Evolutionary conservation across 2,329 filamentous ascomycete genomes (phyloP).

Genomic region (Aspergillus floridensis): DNA sequence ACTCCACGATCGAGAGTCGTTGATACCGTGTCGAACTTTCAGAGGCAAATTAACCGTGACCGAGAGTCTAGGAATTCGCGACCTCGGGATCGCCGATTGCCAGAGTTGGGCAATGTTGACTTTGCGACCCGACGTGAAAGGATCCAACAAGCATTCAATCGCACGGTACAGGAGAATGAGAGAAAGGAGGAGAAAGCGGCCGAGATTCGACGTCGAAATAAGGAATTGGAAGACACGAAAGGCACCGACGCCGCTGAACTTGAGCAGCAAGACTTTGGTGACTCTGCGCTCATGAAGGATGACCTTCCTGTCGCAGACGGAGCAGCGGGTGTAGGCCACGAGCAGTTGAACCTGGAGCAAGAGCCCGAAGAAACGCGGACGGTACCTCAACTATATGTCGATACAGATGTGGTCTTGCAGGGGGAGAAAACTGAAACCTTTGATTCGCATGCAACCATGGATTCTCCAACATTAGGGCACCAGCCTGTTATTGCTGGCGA

Average conservation of each 20-base stretch:
- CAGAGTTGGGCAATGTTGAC: conserved; percentile 73
- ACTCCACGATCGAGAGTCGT: conserved; percentile 65
- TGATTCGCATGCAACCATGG: conserved; percentile 30
- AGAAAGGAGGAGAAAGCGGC: conserved; percentile 58
- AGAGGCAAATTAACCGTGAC: conserved; percentile 35
- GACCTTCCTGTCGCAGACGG: conserved; percentile 26
- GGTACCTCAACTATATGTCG: conserved; percentile 27
- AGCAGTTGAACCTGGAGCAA: conserved; percentile 9
- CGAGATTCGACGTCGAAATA: conserved; percentile 46
- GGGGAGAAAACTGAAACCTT: conserved; percentile 5
- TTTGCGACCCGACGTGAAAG: conserved; percentile 78
- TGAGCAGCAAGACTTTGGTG: conserved; percentile 12
- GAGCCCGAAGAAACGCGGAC: conserved; percentile 8
- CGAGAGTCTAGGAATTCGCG: conserved; percentile 32
- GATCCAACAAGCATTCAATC: conserved; percentile 81
- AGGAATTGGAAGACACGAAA: conserved; percentile 49
- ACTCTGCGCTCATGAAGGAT: conserved; percentile 16
- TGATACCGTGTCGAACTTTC: conserved; percentile 53
- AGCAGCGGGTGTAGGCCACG: conserved; percentile 12
- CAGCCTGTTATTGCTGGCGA: conserved; percentile 16
- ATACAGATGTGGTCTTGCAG: conserved; percentile 21
- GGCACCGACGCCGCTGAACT: conserved; percentile 35
- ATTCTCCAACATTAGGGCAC: conserved; percentile 46
- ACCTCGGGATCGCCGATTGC: conserved; percentile 46
- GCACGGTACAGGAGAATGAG: conserved; percentile 69